Evolutionary conservation across 768 basidiomycete species (phyloP).

Genomic region (Podaxis rugospora): DNA sequence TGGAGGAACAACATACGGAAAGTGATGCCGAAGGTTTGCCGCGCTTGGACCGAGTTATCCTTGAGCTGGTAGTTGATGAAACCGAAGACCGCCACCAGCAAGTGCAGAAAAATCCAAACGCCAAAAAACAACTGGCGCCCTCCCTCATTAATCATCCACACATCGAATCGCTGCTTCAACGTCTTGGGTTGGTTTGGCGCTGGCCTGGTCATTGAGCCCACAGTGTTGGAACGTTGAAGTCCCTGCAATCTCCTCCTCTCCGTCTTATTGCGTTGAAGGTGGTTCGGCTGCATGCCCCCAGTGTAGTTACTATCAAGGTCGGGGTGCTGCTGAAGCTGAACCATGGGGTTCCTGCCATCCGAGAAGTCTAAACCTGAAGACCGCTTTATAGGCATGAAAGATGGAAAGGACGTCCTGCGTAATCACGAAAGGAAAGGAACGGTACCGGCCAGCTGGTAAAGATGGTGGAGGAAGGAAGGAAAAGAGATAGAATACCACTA

Average conservation of each 20-base stretch:
- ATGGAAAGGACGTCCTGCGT: slow-evolving; percentile 34
- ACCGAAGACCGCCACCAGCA: slow-evolving; percentile 74
- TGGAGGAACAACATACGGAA: slow-evolving; percentile 52
- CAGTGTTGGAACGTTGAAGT: slow-evolving; percentile 61
- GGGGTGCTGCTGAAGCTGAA: slow-evolving; percentile 50
- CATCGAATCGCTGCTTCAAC: slow-evolving; percentile 42
- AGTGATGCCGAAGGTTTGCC: slow-evolving; percentile 68
- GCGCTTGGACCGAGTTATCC: slow-evolving; percentile 69
- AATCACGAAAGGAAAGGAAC: slow-evolving; percentile 30
- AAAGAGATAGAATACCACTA: slow-evolving; percentile 11
- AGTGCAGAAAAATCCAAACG: slow-evolving; percentile 77
- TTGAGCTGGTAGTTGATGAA: slow-evolving; percentile 73
- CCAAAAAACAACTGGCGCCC: slow-evolving; percentile 74
- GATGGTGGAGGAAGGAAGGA: slow-evolving; percentile 21
- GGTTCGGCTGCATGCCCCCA: slow-evolving; percentile 29
- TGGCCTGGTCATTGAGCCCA: slow-evolving; percentile 20
- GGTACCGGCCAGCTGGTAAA: slow-evolving; percentile 46
- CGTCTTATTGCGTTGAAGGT: slow-evolving; percentile 81
- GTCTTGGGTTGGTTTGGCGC: slow-evolving; percentile 32
- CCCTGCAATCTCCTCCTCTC: slow-evolving; percentile 84
- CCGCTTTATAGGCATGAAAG: slow-evolving; percentile 34
- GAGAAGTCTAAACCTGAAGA: slow-evolving; percentile 69
- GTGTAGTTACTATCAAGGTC: slow-evolving; percentile 28
- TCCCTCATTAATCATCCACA: slow-evolving; percentile 97
- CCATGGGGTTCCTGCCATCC: slow-evolving; percentile 37